phyloP scores from a whole-genome alignment of 116 monocot species.

The Zostera marina region DNA sequence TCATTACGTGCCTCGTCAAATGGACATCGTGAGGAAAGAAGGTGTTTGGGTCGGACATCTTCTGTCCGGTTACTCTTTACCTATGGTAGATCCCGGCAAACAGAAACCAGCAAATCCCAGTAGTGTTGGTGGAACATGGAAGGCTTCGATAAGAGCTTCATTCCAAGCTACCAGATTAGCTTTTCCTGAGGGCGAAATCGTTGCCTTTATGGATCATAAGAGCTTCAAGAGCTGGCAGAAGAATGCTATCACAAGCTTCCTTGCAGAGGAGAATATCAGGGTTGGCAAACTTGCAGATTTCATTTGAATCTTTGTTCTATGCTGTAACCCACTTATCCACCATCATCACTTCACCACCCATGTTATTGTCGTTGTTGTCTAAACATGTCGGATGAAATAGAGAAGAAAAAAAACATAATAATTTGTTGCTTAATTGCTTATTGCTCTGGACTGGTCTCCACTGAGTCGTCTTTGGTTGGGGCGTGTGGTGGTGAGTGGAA shows the following conservation, averaged over 20 bases:
- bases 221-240: constrained; percentile 77
- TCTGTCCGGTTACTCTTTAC: constrained; percentile 85
- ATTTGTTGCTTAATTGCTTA: no score
- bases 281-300: constrained; percentile 60
- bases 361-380: no score
- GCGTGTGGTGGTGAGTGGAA: no score
- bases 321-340: no score
- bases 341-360: no score
- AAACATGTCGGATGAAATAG: no score
- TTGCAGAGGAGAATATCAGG: constrained; percentile 38
- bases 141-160: constrained; percentile 57
- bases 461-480: no score
- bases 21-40: constrained; percentile 84
- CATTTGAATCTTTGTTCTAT: constrained; percentile 5
- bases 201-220: constrained; percentile 92
- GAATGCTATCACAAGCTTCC: constrained; percentile 42
- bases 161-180: constrained; percentile 58
- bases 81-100: constrained; percentile 69
- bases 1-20: constrained; percentile 91
- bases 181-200: constrained; percentile 69
- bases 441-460: no score
- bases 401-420: no score
- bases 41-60: constrained; percentile 91
- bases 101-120: constrained; percentile 15
- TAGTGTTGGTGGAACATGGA: constrained; percentile 75